phyloP scores from a whole-genome alignment of 2,329 filamentous ascomycete genomes.

The Neofusicoccum parvum region DNA sequence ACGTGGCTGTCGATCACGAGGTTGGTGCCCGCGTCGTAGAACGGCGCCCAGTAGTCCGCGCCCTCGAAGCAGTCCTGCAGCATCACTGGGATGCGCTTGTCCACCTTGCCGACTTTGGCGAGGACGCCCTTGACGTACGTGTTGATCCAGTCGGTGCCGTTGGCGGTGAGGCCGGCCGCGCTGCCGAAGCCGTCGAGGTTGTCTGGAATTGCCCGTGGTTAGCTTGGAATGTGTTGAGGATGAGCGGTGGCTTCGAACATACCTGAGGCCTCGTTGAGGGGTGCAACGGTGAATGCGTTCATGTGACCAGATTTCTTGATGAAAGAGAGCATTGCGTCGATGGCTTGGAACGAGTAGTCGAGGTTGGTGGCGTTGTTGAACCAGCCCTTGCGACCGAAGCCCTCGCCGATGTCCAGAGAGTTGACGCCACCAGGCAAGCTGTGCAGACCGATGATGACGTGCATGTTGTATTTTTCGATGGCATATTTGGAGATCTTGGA shows the following conservation, averaged over 20 bases:
- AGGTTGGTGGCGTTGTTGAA: conserved; percentile 40
- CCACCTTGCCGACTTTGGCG: conserved; percentile 24
- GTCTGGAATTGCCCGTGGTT: no score
- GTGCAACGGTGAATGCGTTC: conserved; percentile 38
- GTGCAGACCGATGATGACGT: conserved; percentile 40
- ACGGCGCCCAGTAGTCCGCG: conserved; percentile 27
- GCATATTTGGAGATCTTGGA: conserved; percentile 31
- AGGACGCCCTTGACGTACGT: conserved; percentile 37
- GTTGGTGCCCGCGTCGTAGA: conserved; percentile 24
- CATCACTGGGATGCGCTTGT: conserved; percentile 27
- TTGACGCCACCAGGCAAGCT: conserved; percentile 38
- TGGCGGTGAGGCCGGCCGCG: conserved; percentile 32
- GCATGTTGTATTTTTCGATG: conserved; percentile 39
- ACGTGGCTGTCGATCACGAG: conserved; percentile 31
- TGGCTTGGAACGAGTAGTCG: conserved; percentile 35
- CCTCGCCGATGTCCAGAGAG: conserved; percentile 22
- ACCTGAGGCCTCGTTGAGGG: conserved; percentile 44
- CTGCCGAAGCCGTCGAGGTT: conserved; percentile 37
- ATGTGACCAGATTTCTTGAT: conserved; percentile 33
- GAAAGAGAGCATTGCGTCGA: conserved; percentile 37
- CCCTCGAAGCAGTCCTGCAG: conserved; percentile 27
- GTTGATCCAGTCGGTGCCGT: conserved; percentile 34
- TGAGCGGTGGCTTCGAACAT: conserved; percentile 9
- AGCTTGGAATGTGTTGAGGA: no score
- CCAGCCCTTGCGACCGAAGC: conserved; percentile 35